These are phyloP conservation scores for Exophiala xenobiotica DNA, from an alignment of 2,329 filamentous ascomycete genomes.

Conservation along the genomic window DNA sequence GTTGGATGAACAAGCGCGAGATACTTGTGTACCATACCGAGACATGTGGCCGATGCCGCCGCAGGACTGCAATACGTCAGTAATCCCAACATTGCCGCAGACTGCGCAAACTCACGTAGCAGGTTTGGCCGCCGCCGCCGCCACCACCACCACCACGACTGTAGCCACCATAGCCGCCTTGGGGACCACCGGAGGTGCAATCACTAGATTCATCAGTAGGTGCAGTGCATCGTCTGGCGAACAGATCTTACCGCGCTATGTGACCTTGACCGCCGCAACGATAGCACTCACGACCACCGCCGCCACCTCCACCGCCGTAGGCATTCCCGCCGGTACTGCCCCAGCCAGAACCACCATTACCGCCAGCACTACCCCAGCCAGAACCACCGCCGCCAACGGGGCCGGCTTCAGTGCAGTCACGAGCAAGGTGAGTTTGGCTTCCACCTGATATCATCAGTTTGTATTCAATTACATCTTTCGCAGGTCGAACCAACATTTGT, in stretches of 20 bases:
- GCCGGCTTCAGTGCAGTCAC: conserved; percentile 49
- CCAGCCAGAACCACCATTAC: conserved; percentile 49
- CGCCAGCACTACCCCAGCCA: conserved; percentile 48
- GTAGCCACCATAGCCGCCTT: conserved; percentile 48
- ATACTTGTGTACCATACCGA: conserved; percentile 15
- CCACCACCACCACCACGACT: conserved; percentile 51
- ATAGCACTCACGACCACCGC: conserved; percentile 75
- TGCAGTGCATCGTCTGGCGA: conserved; percentile 67
- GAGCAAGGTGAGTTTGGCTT: conserved; percentile 80
- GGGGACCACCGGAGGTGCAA: conserved; percentile 54
- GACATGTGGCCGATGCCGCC: conserved; percentile 92
- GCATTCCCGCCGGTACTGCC: conserved; percentile 39
- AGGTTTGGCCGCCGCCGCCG: conserved; percentile 70
- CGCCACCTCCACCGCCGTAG: conserved; percentile 37
- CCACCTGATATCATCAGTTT: conserved; percentile 69
- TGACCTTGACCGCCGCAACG: conserved; percentile 97
- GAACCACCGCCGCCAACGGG: conserved; percentile 45
- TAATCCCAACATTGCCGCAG: not conserved
- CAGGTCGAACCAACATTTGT: conserved; percentile 42
- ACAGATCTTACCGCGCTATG: conserved; percentile 66
- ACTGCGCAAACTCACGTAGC: conserved; percentile 63
- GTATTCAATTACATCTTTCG: conserved; percentile 1
- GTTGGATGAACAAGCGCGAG: not conserved
- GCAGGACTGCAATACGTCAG: conserved; percentile 54
- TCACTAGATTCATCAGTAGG: conserved; percentile 34